Base-by-base conservation (phyloP, 2,329 filamentous ascomycete species). In the Aspergillus intermedius region DNA sequence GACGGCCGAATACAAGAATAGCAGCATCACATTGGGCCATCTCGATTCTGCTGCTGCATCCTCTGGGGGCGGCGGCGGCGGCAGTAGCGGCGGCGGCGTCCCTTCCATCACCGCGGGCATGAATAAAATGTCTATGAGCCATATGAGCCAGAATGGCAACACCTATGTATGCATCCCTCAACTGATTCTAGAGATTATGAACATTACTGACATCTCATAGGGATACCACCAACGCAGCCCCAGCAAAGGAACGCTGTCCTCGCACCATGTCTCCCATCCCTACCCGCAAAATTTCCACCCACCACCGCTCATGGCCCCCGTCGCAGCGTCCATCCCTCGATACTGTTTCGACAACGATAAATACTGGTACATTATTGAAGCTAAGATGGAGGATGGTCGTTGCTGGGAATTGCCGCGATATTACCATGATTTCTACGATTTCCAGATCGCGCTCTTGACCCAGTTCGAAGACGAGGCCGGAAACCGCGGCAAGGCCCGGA, bases 1-100 rank as follows among this genome's bases (percentile, higher is more conserved):
- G 89, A 91, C 93, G 0, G 91, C 91, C 48, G 91, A 96, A 55
- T 98, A 98, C 73, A 98, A 98, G 76, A 96, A 97, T 67, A 95
- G 91, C 68, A 97, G 93, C 71, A 97, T 98, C 65, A 91, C 91
- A 0, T 75, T 98, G 39, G 93, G 93, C 57, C 95, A 91, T 70
- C 91, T 94, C 58, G 88, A 91, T 49, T 66, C 55, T 52, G 54
- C 61, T 44, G 37, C 37, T 22, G 25, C 25, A 12, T 30, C 49
- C 45, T 13, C n/a, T 13, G 34, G 34, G 4, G 34, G 25, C 8
- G 25, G 25, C 25, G 8, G 25, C 25, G 51, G 57, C 22, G 53
- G 54, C 17, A 13, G 40, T 12, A n/a, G 40, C 3, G 12, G 17
- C 6, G 5, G 40, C 30, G 56, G 56, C 9, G 74, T 79, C 57